phyloP scores from a whole-genome alignment of 176 grass and related monocot species.

The Elaeis guineensis region DNA sequence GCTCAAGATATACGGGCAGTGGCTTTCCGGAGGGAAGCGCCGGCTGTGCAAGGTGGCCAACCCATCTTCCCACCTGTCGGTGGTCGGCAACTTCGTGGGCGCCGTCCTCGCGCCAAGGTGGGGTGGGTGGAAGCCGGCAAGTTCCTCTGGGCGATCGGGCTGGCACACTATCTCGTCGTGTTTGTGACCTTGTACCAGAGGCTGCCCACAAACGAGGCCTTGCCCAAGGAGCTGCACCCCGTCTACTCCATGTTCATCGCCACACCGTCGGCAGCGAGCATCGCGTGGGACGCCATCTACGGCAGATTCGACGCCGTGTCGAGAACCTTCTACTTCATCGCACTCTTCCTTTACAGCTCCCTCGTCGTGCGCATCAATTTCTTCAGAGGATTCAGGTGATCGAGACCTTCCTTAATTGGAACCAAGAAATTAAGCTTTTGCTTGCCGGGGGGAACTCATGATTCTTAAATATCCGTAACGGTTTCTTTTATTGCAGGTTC shows the following conservation, averaged over 20 bases:
- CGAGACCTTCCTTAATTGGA: too few relatives aligned
- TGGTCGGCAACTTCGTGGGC: conserved; percentile 96
- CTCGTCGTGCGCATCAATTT: conserved; percentile 96
- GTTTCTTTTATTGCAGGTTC: conserved; percentile 34
- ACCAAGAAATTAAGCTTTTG: too few relatives aligned
- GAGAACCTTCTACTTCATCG: conserved; percentile 83
- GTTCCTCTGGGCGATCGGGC: conserved; percentile 82
- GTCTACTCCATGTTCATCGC: conserved; percentile 99
- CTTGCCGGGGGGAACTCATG: too few relatives aligned
- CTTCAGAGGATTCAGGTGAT: conserved; percentile 76
- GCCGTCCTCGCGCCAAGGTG: conserved; percentile 79
- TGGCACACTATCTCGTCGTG: conserved; percentile 88
- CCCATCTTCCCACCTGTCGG: conserved; percentile 87
- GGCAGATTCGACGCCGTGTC: conserved; percentile 78
- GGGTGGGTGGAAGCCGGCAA: conserved; percentile 82
- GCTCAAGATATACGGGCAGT: conserved; percentile 96
- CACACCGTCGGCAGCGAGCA: conserved; percentile 86
- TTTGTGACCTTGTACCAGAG: conserved; percentile 95
- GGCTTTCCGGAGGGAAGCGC: conserved; percentile 87
- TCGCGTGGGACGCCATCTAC: conserved; percentile 79
- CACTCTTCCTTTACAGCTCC: conserved; percentile 78
- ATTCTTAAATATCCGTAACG: too few relatives aligned
- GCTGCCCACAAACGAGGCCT: conserved; percentile 83
- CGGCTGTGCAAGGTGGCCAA: conserved; percentile 96
- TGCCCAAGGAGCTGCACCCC: conserved; percentile 93